Percentiles rank a stretch among this genome's conserved stretches.
phyloP scores from a whole-genome alignment of 1,284 basidiomycete species.

The Ganoderma sinense region DNA sequence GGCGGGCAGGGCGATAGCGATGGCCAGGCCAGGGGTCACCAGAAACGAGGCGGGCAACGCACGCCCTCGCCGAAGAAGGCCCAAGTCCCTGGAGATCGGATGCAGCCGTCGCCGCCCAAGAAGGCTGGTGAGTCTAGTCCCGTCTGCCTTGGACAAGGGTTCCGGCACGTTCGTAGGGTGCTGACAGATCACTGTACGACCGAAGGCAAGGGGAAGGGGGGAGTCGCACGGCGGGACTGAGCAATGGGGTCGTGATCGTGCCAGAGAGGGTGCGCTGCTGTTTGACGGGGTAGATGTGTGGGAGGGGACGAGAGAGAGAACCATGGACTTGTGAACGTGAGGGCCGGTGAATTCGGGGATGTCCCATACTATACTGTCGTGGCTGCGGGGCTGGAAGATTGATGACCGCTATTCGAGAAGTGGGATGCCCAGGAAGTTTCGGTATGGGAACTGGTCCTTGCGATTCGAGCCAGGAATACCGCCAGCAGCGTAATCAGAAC shows the following conservation, averaged over 20 bases:
- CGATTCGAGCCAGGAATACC: background rate
- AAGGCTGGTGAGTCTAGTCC: background rate
- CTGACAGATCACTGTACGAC: background rate
- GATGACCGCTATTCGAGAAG: slow-evolving; percentile 16
- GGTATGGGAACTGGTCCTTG: background rate
- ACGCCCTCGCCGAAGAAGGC: background rate
- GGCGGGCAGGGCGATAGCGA: background rate
- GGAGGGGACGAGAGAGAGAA: background rate
- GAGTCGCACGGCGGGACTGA: background rate
- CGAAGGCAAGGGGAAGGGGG: background rate
- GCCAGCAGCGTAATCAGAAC: background rate
- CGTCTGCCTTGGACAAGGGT: background rate
- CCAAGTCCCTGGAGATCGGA: background rate
- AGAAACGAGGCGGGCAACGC: background rate
- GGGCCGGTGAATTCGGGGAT: slow-evolving; percentile 2
- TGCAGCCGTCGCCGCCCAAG: background rate
- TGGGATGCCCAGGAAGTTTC: background rate
- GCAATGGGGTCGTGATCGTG: background rate
- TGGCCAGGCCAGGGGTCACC: background rate
- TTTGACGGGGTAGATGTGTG: background rate
- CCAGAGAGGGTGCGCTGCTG: background rate
- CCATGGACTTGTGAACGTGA: slow-evolving; percentile 4
- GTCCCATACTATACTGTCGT: slow-evolving; percentile 6
- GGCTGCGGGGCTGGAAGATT: background rate
- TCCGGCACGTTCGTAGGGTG: background rate